A percentile compares a stretch with the other conserved stretches of the same genome.
Evolutionary conservation across 352 stramenopile genomes (phyloP).

Genomic region (Peronospora tabacina): DNA sequence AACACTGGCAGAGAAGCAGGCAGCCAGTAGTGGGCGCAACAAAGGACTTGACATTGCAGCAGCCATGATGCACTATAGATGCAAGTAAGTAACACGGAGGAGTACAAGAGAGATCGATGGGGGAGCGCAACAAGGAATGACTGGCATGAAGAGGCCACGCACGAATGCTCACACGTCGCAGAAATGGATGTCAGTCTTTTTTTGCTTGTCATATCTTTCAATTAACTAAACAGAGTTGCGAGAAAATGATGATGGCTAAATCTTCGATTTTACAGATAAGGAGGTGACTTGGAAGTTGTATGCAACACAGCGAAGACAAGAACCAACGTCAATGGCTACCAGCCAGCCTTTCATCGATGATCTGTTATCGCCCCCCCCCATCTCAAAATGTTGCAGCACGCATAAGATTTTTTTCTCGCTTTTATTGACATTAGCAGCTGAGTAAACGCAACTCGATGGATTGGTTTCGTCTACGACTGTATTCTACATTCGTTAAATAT

Average conservation of each 20-base stretch:
- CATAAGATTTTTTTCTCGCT: too few species aligned
- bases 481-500: slow-evolving; percentile 1
- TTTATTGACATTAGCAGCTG: neutral
- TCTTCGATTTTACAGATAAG: too few species aligned
- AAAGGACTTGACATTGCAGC: slow-evolving; percentile 12
- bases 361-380: too few species aligned
- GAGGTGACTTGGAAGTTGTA: too few species aligned
- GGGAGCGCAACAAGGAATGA: slow-evolving; percentile 15
- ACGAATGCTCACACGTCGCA: slow-evolving; percentile 5
- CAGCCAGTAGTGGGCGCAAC: slow-evolving; percentile 41
- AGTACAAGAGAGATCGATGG: neutral
- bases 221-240: too few species aligned
- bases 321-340: too few species aligned
- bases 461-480: neutral
- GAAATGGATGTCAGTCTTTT: neutral
- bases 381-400: too few species aligned
- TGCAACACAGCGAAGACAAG: too few species aligned
- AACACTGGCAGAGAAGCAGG: slow-evolving; percentile 47
- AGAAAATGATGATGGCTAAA: too few species aligned
- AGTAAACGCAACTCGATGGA: neutral
- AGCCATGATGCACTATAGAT: slow-evolving; percentile 6
- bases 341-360: too few species aligned
- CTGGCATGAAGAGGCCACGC: slow-evolving; percentile 8
- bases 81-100: neutral
- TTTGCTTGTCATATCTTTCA: neutral